Conservation (phyloP, 495 filamentous ascomycete species). For the Talaromyces ruber region DNA sequence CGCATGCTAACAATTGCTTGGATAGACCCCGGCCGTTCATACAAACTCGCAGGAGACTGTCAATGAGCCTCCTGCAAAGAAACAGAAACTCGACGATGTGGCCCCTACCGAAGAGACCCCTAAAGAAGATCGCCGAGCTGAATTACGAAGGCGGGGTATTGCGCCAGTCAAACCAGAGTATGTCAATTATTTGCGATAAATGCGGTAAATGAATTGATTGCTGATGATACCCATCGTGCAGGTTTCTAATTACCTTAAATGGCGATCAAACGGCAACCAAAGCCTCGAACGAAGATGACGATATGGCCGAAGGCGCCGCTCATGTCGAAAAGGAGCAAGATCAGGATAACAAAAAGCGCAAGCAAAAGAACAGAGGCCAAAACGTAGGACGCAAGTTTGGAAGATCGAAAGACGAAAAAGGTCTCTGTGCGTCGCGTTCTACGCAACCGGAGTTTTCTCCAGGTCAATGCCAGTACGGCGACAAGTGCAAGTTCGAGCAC, state of each 20-base stretch:
- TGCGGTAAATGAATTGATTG: not conserved
- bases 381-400: conserved; percentile 85
- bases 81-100: conserved; percentile 43
- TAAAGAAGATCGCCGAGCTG: conserved; percentile 10
- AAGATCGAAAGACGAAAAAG: conserved; percentile 63
- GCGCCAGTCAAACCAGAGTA: conserved; percentile 83
- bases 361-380: conserved; percentile 68
- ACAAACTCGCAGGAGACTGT: not conserved
- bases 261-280: conserved; percentile 9
- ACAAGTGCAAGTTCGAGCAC: conserved; percentile 70
- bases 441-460: conserved; percentile 69
- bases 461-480: conserved; percentile 59
- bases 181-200: conserved; percentile 13
- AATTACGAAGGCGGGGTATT: conserved; percentile 54
- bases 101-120: conserved; percentile 14
- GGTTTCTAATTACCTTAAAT: conserved; percentile 10
- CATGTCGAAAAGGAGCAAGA: conserved; percentile 31
- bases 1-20: not conserved
- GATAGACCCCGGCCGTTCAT: not conserved
- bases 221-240: conserved; percentile 5
- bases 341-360: conserved; percentile 45
- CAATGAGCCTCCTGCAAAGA: conserved; percentile 50
- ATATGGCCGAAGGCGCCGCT: conserved; percentile 65
- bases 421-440: conserved; percentile 64
- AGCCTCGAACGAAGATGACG: conserved; percentile 25